A percentile compares a stretch with the other conserved stretches of the same genome.
Conservation (phyloP, 2,329 filamentous ascomycete species). For the Thelonectria rubi region DNA sequence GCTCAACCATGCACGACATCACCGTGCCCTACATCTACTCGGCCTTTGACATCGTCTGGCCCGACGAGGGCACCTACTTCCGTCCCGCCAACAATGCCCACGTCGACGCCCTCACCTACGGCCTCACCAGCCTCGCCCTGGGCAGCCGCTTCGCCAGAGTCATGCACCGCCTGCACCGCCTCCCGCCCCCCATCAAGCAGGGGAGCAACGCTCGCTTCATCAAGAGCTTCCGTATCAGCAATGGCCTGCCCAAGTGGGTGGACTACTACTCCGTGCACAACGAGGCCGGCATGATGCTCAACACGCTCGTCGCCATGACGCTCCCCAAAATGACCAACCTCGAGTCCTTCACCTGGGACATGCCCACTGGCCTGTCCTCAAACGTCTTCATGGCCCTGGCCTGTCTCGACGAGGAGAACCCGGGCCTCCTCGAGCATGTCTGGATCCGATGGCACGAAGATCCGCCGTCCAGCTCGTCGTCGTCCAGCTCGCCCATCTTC, state of each 20-base stretch:
- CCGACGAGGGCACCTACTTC: conserved; percentile 15
- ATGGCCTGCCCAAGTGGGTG: conserved; percentile 24
- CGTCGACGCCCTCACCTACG: conserved; percentile 27
- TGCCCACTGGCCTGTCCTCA: conserved; percentile 28
- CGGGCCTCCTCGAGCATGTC: conserved; percentile 20
- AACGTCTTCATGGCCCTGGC: conserved; percentile 30
- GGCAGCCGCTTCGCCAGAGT: conserved; percentile 23
- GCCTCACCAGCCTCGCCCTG: conserved; percentile 23
- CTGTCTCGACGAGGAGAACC: conserved; percentile 19
- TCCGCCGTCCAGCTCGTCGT: conserved; percentile 15
- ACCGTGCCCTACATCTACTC: conserved; percentile 23
- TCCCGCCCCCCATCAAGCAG: conserved; percentile 8
- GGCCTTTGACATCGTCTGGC: conserved; percentile 26
- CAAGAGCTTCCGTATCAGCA: conserved; percentile 25
- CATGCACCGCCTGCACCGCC: conserved; percentile 25
- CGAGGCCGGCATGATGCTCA: conserved; percentile 29
- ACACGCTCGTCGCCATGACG: conserved; percentile 27
- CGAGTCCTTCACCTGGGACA: conserved; percentile 30
- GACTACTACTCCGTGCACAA: conserved; percentile 19
- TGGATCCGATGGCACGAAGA: conserved; percentile 28
- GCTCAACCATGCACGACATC: conserved; percentile 26
- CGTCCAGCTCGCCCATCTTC: conserved; percentile 25
- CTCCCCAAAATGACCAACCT: conserved; percentile 29
- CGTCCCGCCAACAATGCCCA: neutral
- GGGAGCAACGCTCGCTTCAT: conserved; percentile 23